Evolutionary conservation across 2,329 filamentous ascomycete species (phyloP).

Genomic region (Passalora sequoiae): DNA sequence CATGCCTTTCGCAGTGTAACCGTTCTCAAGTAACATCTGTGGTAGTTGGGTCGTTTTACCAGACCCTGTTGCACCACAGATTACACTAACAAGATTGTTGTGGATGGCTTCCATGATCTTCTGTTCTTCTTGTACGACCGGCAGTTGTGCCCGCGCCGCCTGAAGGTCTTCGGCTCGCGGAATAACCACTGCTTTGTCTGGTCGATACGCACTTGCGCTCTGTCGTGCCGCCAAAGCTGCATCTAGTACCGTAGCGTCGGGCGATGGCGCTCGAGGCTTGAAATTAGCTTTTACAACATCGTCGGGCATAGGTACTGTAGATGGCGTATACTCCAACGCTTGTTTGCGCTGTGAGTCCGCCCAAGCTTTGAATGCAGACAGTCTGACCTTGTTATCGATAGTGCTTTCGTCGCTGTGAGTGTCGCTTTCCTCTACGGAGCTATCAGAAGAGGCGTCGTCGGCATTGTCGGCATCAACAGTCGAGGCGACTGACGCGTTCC

Average conservation of each 20-base stretch:
- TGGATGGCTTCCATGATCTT: slow-evolving; percentile 97
- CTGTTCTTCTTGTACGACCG: slow-evolving; percentile 91
- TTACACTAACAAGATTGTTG: slow-evolving; percentile 80
- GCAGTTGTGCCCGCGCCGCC: slow-evolving; percentile 69
- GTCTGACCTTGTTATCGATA: slow-evolving; percentile 39
- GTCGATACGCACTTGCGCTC: slow-evolving; percentile 54
- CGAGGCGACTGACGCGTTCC: slow-evolving; percentile 22
- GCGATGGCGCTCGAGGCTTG: slow-evolving; percentile 60
- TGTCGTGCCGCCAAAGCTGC: slow-evolving; percentile 50
- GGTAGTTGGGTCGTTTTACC: slow-evolving; percentile 97
- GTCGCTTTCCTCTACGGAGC: slow-evolving; percentile 10
- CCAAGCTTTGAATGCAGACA: slow-evolving; percentile 88
- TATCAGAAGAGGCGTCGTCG: not conserved
- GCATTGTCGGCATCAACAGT: not conserved
- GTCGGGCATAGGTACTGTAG: slow-evolving; percentile 35
- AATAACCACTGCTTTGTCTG: slow-evolving; percentile 71
- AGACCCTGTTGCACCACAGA: slow-evolving; percentile 92
- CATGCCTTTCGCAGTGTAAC: slow-evolving; percentile 78
- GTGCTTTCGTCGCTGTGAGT: slow-evolving; percentile 34
- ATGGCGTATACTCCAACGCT: slow-evolving; percentile 64
- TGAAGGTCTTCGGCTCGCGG: slow-evolving; percentile 69
- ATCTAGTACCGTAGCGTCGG: slow-evolving; percentile 65
- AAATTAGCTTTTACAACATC: slow-evolving; percentile 53
- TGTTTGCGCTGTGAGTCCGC: slow-evolving; percentile 81
- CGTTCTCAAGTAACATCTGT: slow-evolving; percentile 91